Conservation (phyloP, 1,284 basidiomycete genomes). For the Porodaedalea pini region DNA sequence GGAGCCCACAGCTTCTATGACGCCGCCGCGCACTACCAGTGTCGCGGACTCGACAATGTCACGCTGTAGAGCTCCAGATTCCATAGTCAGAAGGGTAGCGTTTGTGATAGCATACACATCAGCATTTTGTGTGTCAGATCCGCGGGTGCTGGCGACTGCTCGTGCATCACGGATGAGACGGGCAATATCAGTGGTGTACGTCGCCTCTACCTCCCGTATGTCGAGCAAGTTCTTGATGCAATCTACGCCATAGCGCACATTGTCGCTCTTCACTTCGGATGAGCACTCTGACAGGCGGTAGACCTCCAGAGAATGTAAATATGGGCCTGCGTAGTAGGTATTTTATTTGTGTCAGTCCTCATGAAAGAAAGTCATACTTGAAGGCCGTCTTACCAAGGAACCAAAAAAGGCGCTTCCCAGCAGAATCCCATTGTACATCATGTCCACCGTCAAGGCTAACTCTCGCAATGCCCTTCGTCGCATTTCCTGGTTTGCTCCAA, state of each 20-base stretch:
- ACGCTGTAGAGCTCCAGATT: conserved; percentile 35
- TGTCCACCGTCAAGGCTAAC: conserved; percentile 71
- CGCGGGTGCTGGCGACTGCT: conserved; percentile 20
- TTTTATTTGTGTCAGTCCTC: not conserved
- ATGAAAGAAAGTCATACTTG: not conserved
- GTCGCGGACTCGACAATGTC: conserved; percentile 52
- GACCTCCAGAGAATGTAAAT: conserved; percentile 57
- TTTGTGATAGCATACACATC: conserved; percentile 58
- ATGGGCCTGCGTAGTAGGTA: conserved; percentile 55
- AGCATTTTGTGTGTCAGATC: conserved; percentile 26
- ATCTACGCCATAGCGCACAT: conserved; percentile 51
- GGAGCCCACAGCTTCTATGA: conserved; percentile 50
- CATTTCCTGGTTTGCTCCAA: conserved; percentile 67
- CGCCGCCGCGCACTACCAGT: conserved; percentile 49
- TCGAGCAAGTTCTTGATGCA: conserved; percentile 53
- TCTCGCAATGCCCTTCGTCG: conserved; percentile 54
- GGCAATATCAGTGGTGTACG: conserved; percentile 56
- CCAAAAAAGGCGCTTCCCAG: conserved; percentile 66
- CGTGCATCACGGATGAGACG: conserved; percentile 53
- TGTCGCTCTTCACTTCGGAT: conserved; percentile 44
- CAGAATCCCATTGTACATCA: conserved; percentile 55
- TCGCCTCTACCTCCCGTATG: conserved; percentile 52
- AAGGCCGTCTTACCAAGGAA: conserved; percentile 51
- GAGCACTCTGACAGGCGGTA: conserved; percentile 48
- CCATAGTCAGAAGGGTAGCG: conserved; percentile 66